Evolutionary conservation across 2,329 filamentous ascomycete species (phyloP).

Genomic region (Pseudogymnoascus sp.): DNA sequence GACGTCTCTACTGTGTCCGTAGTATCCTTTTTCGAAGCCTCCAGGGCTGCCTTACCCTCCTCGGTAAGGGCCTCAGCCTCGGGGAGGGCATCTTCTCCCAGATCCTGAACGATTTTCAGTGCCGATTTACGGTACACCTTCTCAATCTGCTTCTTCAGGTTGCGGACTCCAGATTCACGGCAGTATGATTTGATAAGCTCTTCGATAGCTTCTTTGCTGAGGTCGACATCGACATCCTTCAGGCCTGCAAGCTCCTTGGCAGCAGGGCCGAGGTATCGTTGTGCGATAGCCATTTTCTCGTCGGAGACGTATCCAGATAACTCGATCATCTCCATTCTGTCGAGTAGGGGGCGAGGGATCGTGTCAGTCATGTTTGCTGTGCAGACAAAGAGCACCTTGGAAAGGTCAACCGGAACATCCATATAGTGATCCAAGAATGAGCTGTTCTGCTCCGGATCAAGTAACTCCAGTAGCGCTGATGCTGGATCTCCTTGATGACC

Average conservation of each 20-base stretch:
- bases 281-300: slow-evolving; percentile 98
- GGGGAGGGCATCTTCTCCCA: slow-evolving; percentile 75
- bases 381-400: slow-evolving; percentile 96
- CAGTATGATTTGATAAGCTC: slow-evolving; percentile 99
- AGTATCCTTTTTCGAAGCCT: slow-evolving; percentile 62
- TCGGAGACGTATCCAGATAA: slow-evolving; percentile 95
- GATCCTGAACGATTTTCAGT: slow-evolving; percentile 90
- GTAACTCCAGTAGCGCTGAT: slow-evolving; percentile 83
- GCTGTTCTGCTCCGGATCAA: slow-evolving; percentile 95
- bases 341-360: slow-evolving; percentile 85
- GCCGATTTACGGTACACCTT: slow-evolving; percentile 98
- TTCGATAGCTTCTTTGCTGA: slow-evolving; percentile 81
- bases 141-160: slow-evolving; percentile 98
- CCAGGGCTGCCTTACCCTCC: slow-evolving; percentile 72
- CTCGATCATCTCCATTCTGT: slow-evolving; percentile 96
- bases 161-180: slow-evolving; percentile 92
- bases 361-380: slow-evolving; percentile 99
- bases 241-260: slow-evolving; percentile 92
- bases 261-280: slow-evolving; percentile 83
- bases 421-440: slow-evolving; percentile 98
- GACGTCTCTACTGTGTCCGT: slow-evolving; percentile 57
- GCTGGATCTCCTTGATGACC: slow-evolving; percentile 96
- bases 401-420: slow-evolving; percentile 94
- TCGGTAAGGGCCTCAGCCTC: slow-evolving; percentile 79
- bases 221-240: slow-evolving; percentile 81